Percentiles rank a stretch among this genome's conserved stretches.
phyloP scores from a whole-genome alignment of 1,284 basidiomycete species.

The Ceratorhiza oryzae-sativae region DNA sequence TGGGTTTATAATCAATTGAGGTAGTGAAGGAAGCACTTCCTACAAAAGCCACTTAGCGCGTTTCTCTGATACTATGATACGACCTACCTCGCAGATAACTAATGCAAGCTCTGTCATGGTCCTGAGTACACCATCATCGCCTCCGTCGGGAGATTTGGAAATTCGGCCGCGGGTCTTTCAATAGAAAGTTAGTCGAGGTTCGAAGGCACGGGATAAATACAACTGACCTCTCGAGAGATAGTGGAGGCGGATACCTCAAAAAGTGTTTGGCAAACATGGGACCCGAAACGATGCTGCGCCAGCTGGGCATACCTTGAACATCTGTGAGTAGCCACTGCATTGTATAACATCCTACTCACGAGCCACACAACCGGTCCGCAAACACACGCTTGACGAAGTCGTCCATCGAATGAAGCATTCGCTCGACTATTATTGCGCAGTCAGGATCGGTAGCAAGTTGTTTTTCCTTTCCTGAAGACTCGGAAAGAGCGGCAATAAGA shows the following conservation, averaged over 20 bases:
- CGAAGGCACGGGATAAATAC: conserved; percentile 18
- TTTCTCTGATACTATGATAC: conserved; percentile 43
- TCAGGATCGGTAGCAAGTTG: conserved; percentile 91
- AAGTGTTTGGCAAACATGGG: conserved; percentile 91
- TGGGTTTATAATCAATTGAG: conserved; percentile 75
- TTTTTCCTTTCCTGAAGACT: conserved; percentile 86
- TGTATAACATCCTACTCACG: conserved; percentile 62
- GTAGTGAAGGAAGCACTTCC: conserved; percentile 73
- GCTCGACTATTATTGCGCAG: conserved; percentile 85
- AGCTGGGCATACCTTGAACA: conserved; percentile 67
- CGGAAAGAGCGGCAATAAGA: conserved; percentile 80
- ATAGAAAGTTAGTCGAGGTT: conserved; percentile 15
- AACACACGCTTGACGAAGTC: conserved; percentile 91
- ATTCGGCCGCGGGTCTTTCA: conserved; percentile 67
- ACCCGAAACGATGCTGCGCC: conserved; percentile 83
- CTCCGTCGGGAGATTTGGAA: conserved; percentile 58
- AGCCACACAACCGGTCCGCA: conserved; percentile 81
- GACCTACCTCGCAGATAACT: conserved; percentile 67
- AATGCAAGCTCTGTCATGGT: conserved; percentile 73
- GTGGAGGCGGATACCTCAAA: conserved; percentile 77
- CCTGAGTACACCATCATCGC: conserved; percentile 70
- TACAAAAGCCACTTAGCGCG: conserved; percentile 48
- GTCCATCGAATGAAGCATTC: conserved; percentile 90
- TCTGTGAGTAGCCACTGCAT: conserved; percentile 26
- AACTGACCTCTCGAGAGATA: conserved; percentile 77